Base-by-base conservation (phyloP, 225 moss, liverwort and hornwort species). In the Asterella californica region DNA sequence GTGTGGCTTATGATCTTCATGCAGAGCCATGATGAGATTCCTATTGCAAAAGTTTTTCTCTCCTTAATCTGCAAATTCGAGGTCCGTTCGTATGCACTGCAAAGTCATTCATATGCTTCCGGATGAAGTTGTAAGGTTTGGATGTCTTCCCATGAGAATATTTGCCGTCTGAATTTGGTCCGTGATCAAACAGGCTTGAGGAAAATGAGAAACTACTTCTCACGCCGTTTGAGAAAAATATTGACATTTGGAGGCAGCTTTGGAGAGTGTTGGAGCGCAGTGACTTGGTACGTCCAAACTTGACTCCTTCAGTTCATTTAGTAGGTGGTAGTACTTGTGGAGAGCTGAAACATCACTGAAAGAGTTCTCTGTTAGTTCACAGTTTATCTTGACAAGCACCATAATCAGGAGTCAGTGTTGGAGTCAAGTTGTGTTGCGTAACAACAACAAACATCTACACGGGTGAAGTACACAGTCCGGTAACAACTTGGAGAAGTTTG, bases 251-350 rank as follows among this genome's bases (percentile, higher is more conserved):
- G 99, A 95, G 99, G 84, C 99, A 99, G 74, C 83, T 99, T 70
- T 99, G 99, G 99, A 89, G 99, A 85, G 99, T 99, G 18, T 62
- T 99, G 80, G 99, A 99, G 88, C 92, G 99, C 50, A 93, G 95
- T 81, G 95, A 99, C 82, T 89, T 99, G 92, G 99, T 96, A 91
- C 72, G 76, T 17, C 69, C 5, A 9, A 25, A 10, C 27, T 10
- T 27, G 10, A 61, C 6, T 61, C n/a, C 22, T 0, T 27, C 19
- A 27, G 61, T 60, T 60, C 2, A 25, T 60, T 5, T 25, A 2
- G 59, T 60, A 2, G 7, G 1, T 22, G 22, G 59, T 60, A 9
- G 59, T 22, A n/a, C 25, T 17, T 4, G 59, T n/a, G 59, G 2
- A 60, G 59, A 17, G 24, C 24, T 60, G 24, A 17, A 55, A 60